Evolutionary conservation across 257 asterid species (phyloP).

Genomic region (Vinca minor): DNA sequence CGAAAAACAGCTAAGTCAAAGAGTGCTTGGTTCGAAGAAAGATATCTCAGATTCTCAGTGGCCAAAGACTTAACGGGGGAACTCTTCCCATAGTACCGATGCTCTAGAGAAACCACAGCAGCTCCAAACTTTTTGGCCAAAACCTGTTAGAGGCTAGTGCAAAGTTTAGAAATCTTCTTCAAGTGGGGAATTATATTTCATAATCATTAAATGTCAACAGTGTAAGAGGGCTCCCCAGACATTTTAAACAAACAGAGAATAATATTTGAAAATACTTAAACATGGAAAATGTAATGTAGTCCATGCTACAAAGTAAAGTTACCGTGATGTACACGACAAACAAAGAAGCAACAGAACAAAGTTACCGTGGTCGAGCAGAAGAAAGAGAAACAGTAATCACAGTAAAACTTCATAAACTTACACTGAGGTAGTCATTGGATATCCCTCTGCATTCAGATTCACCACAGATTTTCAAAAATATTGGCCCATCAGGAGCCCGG

Average conservation of each 20-base stretch:
- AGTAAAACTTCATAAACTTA: slow-evolving; percentile 25
- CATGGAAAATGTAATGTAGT: neutral
- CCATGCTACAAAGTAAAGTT: neutral
- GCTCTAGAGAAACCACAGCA: slow-evolving; percentile 83
- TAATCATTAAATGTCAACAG: neutral
- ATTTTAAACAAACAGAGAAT: neutral
- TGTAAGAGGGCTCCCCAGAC: neutral
- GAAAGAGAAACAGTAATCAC: neutral
- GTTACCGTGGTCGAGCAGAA: neutral
- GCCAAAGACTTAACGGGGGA: slow-evolving; percentile 62
- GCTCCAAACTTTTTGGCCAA: slow-evolving; percentile 95
- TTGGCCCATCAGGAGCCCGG: slow-evolving; percentile 71
- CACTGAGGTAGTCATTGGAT: slow-evolving; percentile 66
- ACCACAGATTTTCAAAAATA: slow-evolving; percentile 80
- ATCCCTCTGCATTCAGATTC: slow-evolving; percentile 86
- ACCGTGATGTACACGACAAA: neutral
- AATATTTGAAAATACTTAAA: neutral
- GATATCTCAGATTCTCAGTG: slow-evolving; percentile 66
- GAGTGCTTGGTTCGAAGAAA: slow-evolving; percentile 95
- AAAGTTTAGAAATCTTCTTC: slow-evolving; percentile 22
- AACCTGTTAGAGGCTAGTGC: slow-evolving; percentile 41
- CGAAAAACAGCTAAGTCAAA: slow-evolving; percentile 90
- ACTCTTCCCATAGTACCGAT: slow-evolving; percentile 93
- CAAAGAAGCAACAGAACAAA: neutral
- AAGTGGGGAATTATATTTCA: slow-evolving; percentile 2